These are phyloP conservation scores for Ustilago vetiveriae DNA, from an alignment of 1,284 basidiomycete species.

Conservation along the genomic window DNA sequence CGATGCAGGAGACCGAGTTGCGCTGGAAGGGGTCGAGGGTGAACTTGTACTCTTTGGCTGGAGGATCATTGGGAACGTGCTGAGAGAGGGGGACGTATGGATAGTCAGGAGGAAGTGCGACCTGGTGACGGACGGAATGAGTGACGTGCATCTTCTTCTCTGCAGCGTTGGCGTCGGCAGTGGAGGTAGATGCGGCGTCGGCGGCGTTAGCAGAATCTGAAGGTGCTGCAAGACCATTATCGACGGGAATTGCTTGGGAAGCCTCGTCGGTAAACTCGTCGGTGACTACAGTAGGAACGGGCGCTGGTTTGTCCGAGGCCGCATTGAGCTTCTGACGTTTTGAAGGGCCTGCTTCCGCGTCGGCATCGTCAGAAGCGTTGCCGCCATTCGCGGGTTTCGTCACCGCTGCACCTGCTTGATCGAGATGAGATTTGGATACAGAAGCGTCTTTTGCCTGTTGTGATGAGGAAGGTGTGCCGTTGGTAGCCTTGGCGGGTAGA, in stretches of 20 bases:
- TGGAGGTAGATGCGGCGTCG: slow-evolving; percentile 10
- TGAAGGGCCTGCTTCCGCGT: slow-evolving; percentile 30
- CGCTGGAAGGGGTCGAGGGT: slow-evolving; percentile 96
- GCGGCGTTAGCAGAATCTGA: slow-evolving; percentile 10
- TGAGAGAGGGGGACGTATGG: slow-evolving; percentile 89
- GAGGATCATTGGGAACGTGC: slow-evolving; percentile 90
- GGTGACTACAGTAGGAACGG: slow-evolving; percentile 50
- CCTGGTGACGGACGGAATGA: slow-evolving; percentile 82
- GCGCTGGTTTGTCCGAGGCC: slow-evolving; percentile 16
- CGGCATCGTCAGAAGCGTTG: slow-evolving; percentile 19
- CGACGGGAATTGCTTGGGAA: slow-evolving; percentile 28
- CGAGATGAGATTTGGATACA: not conserved
- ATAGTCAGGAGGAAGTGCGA: slow-evolving; percentile 91
- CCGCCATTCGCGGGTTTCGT: slow-evolving; percentile 4
- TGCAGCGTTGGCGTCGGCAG: slow-evolving; percentile 25
- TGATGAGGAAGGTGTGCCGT: not conserved
- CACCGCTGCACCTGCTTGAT: too few relatives aligned
- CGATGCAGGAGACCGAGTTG: slow-evolving; percentile 92
- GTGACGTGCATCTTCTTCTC: slow-evolving; percentile 57
- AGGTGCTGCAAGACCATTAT: slow-evolving; percentile 24
- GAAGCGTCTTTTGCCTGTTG: slow-evolving; percentile 1
- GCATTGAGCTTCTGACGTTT: slow-evolving; percentile 37
- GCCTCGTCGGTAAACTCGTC: slow-evolving; percentile 58
- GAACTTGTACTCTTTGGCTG: slow-evolving; percentile 93
- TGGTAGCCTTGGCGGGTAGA: slow-evolving; percentile 5